A percentile compares a stretch with the other conserved stretches of the same genome.
Evolutionary conservation across 305 asterid genomes (phyloP).

Genomic region (Ilex paraguariensis): DNA sequence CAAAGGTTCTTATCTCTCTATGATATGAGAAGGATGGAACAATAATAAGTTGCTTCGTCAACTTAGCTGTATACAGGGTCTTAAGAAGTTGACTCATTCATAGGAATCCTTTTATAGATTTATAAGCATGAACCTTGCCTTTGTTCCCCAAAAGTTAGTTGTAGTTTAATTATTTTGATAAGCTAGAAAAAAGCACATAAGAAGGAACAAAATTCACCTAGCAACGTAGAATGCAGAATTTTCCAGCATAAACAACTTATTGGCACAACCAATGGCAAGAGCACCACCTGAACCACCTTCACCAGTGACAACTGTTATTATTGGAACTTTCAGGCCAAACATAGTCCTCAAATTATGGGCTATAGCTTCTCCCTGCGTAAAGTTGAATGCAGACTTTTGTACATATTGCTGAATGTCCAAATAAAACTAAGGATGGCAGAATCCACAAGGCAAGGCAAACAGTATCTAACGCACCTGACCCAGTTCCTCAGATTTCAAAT

Average conservation of each 20-base stretch:
- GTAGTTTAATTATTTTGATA: no score
- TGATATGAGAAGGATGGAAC: no score
- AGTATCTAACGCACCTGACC: constrained; percentile 55
- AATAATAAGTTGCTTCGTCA: no score
- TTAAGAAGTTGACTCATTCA: no score
- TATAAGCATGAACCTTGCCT: no score
- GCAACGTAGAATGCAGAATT: constrained; percentile 92
- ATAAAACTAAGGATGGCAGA: no score
- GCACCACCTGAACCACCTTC: constrained; percentile 99
- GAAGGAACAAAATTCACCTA: constrained; percentile 30
- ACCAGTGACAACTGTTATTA: constrained; percentile 73
- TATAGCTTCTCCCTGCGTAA: constrained; percentile 79
- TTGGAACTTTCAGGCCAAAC: constrained; percentile 93
- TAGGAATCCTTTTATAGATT: no score
- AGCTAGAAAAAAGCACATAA: no score
- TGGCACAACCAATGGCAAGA: constrained; percentile 89
- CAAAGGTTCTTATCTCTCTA: no score
- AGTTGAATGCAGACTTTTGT: not conserved
- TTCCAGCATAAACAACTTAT: constrained; percentile 87
- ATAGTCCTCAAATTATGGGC: constrained; percentile 83
- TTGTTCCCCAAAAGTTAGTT: not conserved
- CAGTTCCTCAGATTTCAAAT: constrained; percentile 86
- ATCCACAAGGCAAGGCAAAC: not conserved
- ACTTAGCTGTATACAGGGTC: no score
- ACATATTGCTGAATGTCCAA: no score